These are phyloP conservation scores for Xanthoconium separans DNA, from an alignment of 1,284 basidiomycete species.

Conservation along the genomic window DNA sequence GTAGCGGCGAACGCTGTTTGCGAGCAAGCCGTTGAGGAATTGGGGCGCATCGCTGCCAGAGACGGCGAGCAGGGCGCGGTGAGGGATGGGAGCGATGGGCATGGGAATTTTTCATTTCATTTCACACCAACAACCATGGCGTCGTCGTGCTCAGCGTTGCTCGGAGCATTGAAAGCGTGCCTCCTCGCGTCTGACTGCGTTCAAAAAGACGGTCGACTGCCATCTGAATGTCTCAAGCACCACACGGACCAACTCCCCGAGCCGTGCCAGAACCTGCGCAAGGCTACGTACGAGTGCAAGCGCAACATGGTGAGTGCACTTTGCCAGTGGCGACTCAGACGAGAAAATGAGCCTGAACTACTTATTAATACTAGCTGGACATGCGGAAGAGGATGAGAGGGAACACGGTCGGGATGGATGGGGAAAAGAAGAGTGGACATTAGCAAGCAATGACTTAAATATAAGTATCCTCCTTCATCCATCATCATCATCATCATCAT, in stretches of 20 bases:
- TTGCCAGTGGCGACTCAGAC: no score
- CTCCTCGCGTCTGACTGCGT: slow-evolving; percentile 83
- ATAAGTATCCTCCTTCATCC: no score
- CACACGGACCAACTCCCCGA: slow-evolving; percentile 74
- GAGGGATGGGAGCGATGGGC: slow-evolving; percentile 62
- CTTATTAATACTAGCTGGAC: slow-evolving; percentile 56
- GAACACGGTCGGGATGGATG: slow-evolving; percentile 58
- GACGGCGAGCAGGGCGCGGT: slow-evolving; percentile 71
- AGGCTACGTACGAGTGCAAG: slow-evolving; percentile 85
- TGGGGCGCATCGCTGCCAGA: slow-evolving; percentile 80
- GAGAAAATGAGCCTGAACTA: not conserved
- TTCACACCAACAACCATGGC: slow-evolving; percentile 49
- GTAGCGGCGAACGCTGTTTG: slow-evolving; percentile 54
- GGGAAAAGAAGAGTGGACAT: slow-evolving; percentile 16
- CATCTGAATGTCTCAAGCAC: slow-evolving; percentile 76
- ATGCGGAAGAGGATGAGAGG: slow-evolving; percentile 84
- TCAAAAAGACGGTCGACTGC: slow-evolving; percentile 64
- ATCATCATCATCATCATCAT: no score
- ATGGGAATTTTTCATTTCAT: slow-evolving; percentile 24
- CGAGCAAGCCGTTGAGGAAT: slow-evolving; percentile 88
- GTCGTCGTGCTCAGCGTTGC: slow-evolving; percentile 72
- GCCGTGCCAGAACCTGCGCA: slow-evolving; percentile 70
- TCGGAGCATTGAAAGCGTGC: slow-evolving; percentile 76
- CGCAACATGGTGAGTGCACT: slow-evolving; percentile 71
- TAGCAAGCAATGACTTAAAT: slow-evolving; percentile 19